Evolutionary conservation across 169 alveolate genomes (phyloP).

Genomic region (Plasmodium gonderi): DNA sequence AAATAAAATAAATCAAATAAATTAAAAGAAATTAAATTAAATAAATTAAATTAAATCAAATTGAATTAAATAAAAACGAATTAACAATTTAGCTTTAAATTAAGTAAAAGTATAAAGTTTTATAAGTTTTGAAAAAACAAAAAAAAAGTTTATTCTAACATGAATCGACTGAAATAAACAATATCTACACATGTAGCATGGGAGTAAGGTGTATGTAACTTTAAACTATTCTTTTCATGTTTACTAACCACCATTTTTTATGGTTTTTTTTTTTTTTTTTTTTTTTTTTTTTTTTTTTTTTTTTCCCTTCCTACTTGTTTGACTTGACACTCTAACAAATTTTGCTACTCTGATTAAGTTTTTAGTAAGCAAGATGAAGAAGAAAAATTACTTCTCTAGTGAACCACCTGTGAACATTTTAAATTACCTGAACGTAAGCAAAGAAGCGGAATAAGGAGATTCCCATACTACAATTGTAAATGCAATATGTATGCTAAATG

Average conservation of each 20-base stretch:
- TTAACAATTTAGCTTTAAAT: neutral
- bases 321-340: neutral
- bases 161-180: neutral
- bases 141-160: too few relatives aligned
- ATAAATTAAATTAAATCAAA: too few relatives aligned
- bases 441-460: neutral
- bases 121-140: too few relatives aligned
- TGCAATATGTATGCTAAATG: too few relatives aligned
- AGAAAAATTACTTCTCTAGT: conserved; percentile 17
- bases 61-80: too few relatives aligned
- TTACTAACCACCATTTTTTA: too few relatives aligned
- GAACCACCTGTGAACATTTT: conserved; percentile 47
- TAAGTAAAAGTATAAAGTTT: too few relatives aligned
- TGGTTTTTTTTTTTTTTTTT: neutral
- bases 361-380: neutral
- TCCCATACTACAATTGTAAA: neutral
- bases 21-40: too few relatives aligned
- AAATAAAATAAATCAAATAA: too few relatives aligned
- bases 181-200: too few relatives aligned
- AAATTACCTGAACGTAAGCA: conserved; percentile 12
- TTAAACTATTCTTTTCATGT: too few relatives aligned
- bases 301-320: neutral
- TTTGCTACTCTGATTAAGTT: neutral
- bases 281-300: neutral
- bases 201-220: too few relatives aligned